Evolutionary conservation across 768 basidiomycete species (phyloP).

Genomic region (Auricularia sp.): DNA sequence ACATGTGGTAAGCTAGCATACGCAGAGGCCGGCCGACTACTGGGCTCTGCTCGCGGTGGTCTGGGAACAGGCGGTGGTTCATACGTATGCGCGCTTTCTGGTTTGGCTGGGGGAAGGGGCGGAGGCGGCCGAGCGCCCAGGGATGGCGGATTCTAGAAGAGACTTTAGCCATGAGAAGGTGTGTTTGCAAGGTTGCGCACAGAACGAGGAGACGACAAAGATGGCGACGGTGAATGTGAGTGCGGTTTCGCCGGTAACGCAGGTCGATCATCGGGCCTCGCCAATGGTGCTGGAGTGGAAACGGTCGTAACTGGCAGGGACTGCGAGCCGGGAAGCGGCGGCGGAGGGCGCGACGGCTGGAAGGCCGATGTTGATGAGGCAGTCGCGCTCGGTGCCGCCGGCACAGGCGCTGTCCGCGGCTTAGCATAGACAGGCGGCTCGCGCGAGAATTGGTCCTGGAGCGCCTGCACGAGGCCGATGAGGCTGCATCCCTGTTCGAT

Average conservation of each 20-base stretch:
- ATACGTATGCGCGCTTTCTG: neutral
- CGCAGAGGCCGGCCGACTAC: neutral
- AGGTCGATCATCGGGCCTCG: neutral
- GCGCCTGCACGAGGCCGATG: slow-evolving; percentile 58
- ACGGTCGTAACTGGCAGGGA: neutral
- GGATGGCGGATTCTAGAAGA: neutral
- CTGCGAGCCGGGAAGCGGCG: slow-evolving; percentile 12
- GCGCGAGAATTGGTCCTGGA: slow-evolving; percentile 75
- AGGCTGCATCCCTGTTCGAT: slow-evolving; percentile 61
- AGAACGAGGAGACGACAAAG: neutral
- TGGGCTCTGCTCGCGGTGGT: neutral
- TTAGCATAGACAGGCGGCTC: slow-evolving; percentile 88
- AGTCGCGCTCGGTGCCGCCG: slow-evolving; percentile 1
- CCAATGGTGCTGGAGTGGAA: slow-evolving; percentile 6
- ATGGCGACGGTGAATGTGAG: neutral
- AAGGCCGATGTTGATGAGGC: neutral
- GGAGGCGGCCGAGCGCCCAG: neutral
- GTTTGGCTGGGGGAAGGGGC: neutral
- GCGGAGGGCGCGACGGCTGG: slow-evolving; percentile 12
- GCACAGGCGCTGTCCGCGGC: slow-evolving; percentile 31
- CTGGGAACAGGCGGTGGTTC: neutral
- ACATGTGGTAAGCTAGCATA: neutral
- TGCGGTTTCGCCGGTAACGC: neutral
- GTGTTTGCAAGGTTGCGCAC: no score
- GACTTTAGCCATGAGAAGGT: neutral